A percentile compares a stretch with the other conserved stretches of the same genome.
Evolutionary conservation across 345 rosid genomes (phyloP).

Genomic region (Populus nigra): DNA sequence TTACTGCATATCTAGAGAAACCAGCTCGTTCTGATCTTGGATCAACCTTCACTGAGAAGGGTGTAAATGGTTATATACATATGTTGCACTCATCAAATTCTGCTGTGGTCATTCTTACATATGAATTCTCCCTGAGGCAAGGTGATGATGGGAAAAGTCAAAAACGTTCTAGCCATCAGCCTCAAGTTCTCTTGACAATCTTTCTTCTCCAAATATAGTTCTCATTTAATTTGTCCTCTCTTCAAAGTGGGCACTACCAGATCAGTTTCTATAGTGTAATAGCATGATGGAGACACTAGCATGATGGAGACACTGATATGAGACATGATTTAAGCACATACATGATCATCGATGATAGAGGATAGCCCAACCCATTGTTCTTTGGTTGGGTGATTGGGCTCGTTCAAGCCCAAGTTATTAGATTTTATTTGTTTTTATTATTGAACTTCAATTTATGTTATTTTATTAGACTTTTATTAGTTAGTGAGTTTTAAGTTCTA

Average conservation of each 20-base stretch:
- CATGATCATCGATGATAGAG: no score
- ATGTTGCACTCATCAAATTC: slow-evolving; percentile 86
- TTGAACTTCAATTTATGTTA: no score
- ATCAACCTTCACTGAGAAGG: slow-evolving; percentile 75
- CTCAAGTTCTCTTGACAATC: neutral
- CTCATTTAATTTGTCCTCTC: neutral
- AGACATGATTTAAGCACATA: no score
- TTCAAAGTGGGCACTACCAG: neutral
- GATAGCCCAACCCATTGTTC: no score
- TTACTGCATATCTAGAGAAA: slow-evolving; percentile 81
- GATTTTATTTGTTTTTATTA: no score
- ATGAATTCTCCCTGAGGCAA: neutral
- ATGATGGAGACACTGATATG: neutral
- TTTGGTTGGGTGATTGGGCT: no score
- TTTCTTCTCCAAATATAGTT: no score
- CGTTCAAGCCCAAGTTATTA: no score
- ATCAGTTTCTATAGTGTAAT: neutral
- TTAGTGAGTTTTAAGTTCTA: no score
- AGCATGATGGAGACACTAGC: neutral
- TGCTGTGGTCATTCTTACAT: slow-evolving; percentile 47
- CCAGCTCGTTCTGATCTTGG: slow-evolving; percentile 69
- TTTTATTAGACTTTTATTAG: no score
- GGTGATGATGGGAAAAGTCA: neutral
- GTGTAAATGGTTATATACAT: slow-evolving; percentile 82
- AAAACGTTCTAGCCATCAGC: neutral